These are phyloP conservation scores for Naganishia kalamii DNA, from an alignment of 768 basidiomycete genomes.

Conservation along the genomic window DNA sequence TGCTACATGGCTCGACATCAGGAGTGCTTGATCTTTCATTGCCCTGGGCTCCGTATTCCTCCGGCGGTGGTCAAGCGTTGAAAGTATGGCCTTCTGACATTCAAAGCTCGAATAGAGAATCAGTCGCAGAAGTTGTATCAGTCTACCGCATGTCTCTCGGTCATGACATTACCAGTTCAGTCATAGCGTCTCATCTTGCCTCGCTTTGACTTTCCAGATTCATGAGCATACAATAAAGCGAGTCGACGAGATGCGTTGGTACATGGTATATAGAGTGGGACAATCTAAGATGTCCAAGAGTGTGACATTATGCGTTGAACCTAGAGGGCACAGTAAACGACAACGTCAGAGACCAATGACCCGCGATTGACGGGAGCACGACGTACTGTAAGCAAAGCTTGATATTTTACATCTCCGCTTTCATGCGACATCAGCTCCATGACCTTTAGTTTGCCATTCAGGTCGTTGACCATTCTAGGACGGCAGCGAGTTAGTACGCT, in stretches of 20 bases:
- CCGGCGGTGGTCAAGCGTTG: too few relatives aligned
- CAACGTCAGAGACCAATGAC: background rate
- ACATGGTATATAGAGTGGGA: background rate
- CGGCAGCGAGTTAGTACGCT: background rate
- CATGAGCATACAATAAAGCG: background rate
- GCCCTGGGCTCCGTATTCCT: too few relatives aligned
- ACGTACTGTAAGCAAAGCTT: constrained; percentile 67
- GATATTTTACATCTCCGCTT: constrained; percentile 84
- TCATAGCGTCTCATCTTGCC: too few relatives aligned
- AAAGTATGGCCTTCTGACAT: too few relatives aligned
- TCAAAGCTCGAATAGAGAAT: too few relatives aligned
- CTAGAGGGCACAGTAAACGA: background rate
- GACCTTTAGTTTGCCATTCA: constrained; percentile 66
- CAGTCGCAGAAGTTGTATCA: too few relatives aligned
- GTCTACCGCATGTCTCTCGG: too few relatives aligned
- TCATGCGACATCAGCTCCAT: constrained; percentile 81
- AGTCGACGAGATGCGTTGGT: background rate
- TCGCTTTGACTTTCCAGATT: too few relatives aligned
- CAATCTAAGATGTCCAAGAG: constrained; percentile 18
- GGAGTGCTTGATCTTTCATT: too few relatives aligned
- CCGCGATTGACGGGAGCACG: background rate
- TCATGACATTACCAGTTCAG: too few relatives aligned
- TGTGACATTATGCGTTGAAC: constrained; percentile 22
- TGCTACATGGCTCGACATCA: too few relatives aligned
- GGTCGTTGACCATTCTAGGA: constrained; percentile 65